A percentile compares a stretch with the other conserved stretches of the same genome.
Evolutionary conservation across 768 basidiomycete genomes (phyloP).

Genomic region (Phaeolepiota aurea): DNA sequence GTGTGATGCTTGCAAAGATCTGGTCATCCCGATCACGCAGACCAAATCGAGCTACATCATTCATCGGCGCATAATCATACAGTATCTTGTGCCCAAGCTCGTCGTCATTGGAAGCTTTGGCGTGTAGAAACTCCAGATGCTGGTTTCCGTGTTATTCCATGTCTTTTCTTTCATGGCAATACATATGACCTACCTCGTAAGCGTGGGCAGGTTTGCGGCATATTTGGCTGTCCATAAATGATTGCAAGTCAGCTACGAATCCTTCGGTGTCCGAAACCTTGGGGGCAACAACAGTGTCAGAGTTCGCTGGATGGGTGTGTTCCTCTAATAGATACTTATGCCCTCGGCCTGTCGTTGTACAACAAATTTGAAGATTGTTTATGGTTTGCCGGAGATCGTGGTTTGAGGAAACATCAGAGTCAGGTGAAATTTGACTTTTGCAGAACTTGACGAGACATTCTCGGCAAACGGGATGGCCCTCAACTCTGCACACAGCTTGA

Average conservation of each 20-base stretch:
- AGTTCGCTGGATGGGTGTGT: no score
- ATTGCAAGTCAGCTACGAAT: neutral
- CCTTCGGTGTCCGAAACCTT: no score
- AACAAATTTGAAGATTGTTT: constrained; percentile 50
- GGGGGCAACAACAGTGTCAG: no score
- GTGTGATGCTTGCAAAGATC: constrained; percentile 39
- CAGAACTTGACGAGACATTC: constrained; percentile 38
- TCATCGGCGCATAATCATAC: constrained; percentile 18
- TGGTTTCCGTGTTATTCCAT: no score
- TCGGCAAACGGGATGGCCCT: constrained; percentile 40
- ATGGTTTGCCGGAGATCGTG: constrained; percentile 64
- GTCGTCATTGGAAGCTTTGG: constrained; percentile 37
- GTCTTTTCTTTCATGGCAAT: no score
- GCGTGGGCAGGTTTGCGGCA: neutral
- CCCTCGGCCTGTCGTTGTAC: constrained; percentile 14
- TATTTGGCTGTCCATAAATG: neutral
- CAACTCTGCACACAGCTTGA: constrained; percentile 47
- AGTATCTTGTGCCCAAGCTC: constrained; percentile 45
- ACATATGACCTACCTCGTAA: neutral
- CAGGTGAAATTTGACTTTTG: no score
- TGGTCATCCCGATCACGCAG: constrained; percentile 36
- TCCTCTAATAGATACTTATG: no score
- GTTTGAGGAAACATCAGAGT: constrained; percentile 11
- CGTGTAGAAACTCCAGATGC: constrained; percentile 24
- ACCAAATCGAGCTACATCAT: constrained; percentile 19